Percentiles rank a stretch among this genome's conserved stretches.
Evolutionary conservation across 2,329 filamentous ascomycete species (phyloP).

Genomic region (Neofusicoccum cordaticola): DNA sequence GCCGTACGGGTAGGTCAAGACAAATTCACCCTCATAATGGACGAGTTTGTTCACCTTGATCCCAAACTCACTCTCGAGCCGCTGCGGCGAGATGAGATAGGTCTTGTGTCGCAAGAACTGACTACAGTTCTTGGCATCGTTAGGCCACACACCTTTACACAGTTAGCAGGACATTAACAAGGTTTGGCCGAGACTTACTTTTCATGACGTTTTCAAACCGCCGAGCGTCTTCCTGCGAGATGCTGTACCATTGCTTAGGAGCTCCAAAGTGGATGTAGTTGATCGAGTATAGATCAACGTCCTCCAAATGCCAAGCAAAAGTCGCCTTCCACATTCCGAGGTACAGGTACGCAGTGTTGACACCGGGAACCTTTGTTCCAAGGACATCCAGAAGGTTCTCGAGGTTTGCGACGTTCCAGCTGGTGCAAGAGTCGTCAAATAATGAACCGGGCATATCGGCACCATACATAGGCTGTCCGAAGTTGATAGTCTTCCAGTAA

Average conservation of each 20-base stretch:
- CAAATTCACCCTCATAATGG: conserved; percentile 94
- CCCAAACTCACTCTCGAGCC: conserved; percentile 81
- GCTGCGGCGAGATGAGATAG: conserved; percentile 88
- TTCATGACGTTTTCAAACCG: conserved; percentile 95
- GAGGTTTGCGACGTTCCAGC: conserved; percentile 93
- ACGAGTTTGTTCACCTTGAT: conserved; percentile 96
- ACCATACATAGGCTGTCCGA: conserved; percentile 90
- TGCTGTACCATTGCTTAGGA: conserved; percentile 99
- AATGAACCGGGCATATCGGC: conserved; percentile 95
- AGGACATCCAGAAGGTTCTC: conserved; percentile 91
- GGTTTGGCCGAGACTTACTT: conserved; percentile 39
- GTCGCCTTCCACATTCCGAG: conserved; percentile 99
- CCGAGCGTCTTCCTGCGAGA: conserved; percentile 89
- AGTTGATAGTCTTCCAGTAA: conserved; percentile 97
- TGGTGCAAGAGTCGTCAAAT: conserved; percentile 79
- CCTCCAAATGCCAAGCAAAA: conserved; percentile 97
- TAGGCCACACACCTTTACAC: conserved; percentile 69
- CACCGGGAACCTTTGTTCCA: conserved; percentile 91
- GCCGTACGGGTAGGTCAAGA: conserved; percentile 97
- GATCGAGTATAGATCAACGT: conserved; percentile 98
- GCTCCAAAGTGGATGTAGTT: conserved; percentile 99
- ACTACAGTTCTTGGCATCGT: conserved; percentile 90
- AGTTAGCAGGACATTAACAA: conserved; percentile 3
- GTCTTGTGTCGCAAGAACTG: conserved; percentile 98
- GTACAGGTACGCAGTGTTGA: conserved; percentile 97